These are phyloP conservation scores for Nemania bipapillata DNA, from an alignment of 2,329 filamentous ascomycete species.

Conservation along the genomic window DNA sequence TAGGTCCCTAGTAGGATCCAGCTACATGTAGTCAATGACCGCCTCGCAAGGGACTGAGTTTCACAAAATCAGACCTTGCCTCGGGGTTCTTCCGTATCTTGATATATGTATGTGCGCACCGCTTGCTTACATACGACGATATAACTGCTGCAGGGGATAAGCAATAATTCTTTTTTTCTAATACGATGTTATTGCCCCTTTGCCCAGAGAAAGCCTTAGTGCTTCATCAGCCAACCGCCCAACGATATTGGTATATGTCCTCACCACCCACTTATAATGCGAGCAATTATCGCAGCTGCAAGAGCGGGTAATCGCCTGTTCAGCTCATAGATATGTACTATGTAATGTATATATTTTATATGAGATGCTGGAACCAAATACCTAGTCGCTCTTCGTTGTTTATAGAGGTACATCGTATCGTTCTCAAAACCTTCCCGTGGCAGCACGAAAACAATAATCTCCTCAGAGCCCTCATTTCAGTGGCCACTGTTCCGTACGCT, in stretches of 20 bases:
- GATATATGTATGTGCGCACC: neutral
- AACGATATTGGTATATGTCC: constrained; percentile 5
- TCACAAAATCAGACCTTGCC: constrained; percentile 29
- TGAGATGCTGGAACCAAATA: constrained; percentile 17
- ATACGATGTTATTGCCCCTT: constrained; percentile 3
- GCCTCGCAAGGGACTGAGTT: constrained; percentile 21
- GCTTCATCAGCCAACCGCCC: constrained; percentile 23
- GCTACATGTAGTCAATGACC: constrained; percentile 28
- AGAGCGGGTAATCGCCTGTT: constrained; percentile 31
- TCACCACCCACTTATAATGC: neutral
- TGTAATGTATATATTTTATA: neutral
- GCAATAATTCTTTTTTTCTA: neutral
- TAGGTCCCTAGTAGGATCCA: constrained; percentile 5
- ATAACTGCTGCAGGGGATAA: neutral
- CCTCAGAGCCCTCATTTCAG: neutral
- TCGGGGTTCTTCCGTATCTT: constrained; percentile 21
- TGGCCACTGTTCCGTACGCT: neutral
- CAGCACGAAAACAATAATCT: constrained; percentile 27
- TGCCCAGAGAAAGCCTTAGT: neutral
- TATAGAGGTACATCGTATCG: neutral
- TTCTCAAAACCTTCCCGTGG: too few species aligned
- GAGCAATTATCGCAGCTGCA: constrained; percentile 14
- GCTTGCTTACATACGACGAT: too few species aligned
- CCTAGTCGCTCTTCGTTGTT: constrained; percentile 13
- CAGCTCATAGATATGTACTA: neutral